Base-by-base conservation (phyloP, 23 red algal genomes). In the Gracilariopsis chorda region DNA sequence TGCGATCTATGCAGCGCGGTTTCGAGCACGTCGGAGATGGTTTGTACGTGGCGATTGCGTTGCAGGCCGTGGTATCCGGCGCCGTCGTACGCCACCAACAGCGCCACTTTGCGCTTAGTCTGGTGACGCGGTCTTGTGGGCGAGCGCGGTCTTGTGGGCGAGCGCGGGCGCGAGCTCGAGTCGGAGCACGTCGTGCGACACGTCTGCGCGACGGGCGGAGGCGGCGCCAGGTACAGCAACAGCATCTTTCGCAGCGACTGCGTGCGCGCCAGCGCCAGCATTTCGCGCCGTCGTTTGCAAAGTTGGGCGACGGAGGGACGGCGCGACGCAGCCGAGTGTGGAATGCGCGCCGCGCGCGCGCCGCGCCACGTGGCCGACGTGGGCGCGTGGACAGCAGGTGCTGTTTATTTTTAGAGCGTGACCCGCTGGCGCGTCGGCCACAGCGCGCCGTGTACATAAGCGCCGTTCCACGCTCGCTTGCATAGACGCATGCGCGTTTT, bases 1-100 rank as follows among this genome's bases (percentile, higher is more conserved):
- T 87, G 78, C 12, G 77, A 48, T 1, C 27, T 46, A 64, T 52
- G 59, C 13, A 98, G 78, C 7, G 95, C 95, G 56, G 20, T 37
- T 74, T 79, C 95, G 16, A 98, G 37, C 34, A 59, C 90, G 41
- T 83, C 90, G 40, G 92, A 87, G 28, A 98, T 80, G 2, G 95
- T 94, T 4, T 29, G 13, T 4, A 86, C 90, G 56, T 78, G 65
- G 2, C 42, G 47, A 42, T 94, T 94, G 23, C 73, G 51, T 30
- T 93, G 83, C 41, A 92, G 42, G 37, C 87, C 81, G 16, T 81
- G 84, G 47, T 94, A 95, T 23, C 9, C 34, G 24, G 93, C 74
- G 21, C 90, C 95, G 12, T 87, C 88, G 88, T 93, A 88, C 21
- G 75, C 90, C 21, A 89, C 24, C 27, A 87, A 45, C 45, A 90